Percentiles rank a stretch among this genome's conserved stretches.
These are phyloP conservation scores for Hypoxylon cercidicola DNA, from an alignment of 495 filamentous ascomycete genomes.

Conservation along the genomic window DNA sequence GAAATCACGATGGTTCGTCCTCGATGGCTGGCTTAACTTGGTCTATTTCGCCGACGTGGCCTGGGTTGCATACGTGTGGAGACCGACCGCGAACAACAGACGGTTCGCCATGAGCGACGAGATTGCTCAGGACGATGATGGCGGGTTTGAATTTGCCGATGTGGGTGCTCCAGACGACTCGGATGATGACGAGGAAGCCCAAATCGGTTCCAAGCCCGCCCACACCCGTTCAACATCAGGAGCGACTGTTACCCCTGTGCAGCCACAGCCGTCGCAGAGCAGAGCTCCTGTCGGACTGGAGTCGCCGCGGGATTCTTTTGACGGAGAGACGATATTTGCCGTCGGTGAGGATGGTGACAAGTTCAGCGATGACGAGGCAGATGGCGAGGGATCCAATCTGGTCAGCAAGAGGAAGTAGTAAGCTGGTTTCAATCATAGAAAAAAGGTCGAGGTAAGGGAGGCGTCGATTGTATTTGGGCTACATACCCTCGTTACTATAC, in stretches of 20 bases:
- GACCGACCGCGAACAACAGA: conserved; percentile 95
- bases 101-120: conserved; percentile 99
- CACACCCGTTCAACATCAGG: conserved; percentile 29
- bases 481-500: conserved; percentile 29
- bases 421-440: neutral
- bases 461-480: conserved; percentile 23
- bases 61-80: conserved; percentile 96
- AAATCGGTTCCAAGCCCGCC: conserved; percentile 50
- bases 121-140: conserved; percentile 97
- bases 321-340: conserved; percentile 94
- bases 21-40: conserved; percentile 97
- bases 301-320: conserved; percentile 73
- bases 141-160: conserved; percentile 93
- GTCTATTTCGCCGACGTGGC: conserved; percentile 93
- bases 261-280: conserved; percentile 48
- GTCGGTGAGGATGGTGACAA: conserved; percentile 88
- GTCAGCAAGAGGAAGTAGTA: conserved; percentile 62
- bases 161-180: conserved; percentile 79
- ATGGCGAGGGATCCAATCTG: conserved; percentile 65
- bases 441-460: conserved; percentile 15
- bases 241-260: conserved; percentile 20
- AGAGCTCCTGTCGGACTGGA: conserved; percentile 55
- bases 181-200: conserved; percentile 68
- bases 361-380: conserved; percentile 65
- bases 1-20: conserved; percentile 96